phyloP scores from a whole-genome alignment of 31 red algal genomes.

The Porphyra umbilicalis region DNA sequence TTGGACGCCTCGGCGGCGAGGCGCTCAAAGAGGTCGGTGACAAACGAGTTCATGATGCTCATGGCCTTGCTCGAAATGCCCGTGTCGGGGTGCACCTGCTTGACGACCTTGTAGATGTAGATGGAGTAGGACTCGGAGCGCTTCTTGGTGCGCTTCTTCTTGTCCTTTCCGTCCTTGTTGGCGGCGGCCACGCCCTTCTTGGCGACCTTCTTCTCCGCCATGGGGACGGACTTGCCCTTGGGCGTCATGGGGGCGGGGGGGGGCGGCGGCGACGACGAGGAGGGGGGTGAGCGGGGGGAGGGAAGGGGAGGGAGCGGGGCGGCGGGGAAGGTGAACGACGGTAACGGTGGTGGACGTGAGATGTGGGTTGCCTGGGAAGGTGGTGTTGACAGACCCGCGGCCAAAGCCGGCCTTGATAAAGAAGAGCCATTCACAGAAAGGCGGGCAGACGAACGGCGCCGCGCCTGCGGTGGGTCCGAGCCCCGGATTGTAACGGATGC shows the following conservation, averaged over 20 bases:
- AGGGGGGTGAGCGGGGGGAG: too few species aligned
- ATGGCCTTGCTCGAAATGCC: slow-evolving; percentile 96
- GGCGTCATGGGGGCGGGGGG: slow-evolving; percentile 51
- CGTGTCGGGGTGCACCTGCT: slow-evolving; percentile 97
- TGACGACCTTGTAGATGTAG: slow-evolving; percentile 99
- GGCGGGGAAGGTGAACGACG: background rate
- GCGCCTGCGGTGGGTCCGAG: too few species aligned
- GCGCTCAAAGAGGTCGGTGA: slow-evolving; percentile 93
- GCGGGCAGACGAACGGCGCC: too few species aligned
- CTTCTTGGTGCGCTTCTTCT: too few species aligned
- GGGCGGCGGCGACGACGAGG: background rate
- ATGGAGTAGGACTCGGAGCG: slow-evolving; percentile 91
- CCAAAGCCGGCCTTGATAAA: too few species aligned
- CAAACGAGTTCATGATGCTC: slow-evolving; percentile 99
- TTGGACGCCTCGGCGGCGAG: slow-evolving; percentile 93
- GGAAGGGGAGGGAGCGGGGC: background rate
- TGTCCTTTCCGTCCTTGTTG: slow-evolving; percentile 32
- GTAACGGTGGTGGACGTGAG: background rate
- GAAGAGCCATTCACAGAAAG: too few species aligned
- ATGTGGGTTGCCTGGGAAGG: background rate
- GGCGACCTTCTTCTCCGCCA: too few species aligned
- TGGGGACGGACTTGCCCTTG: slow-evolving; percentile 88
- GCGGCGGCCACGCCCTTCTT: slow-evolving; percentile 75
- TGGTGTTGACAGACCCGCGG: background rate
- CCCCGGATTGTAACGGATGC: too few species aligned